These are phyloP conservation scores for Monilinia vaccinii-corymbosi DNA, from an alignment of 2,329 filamentous ascomycete genomes.

Conservation along the genomic window DNA sequence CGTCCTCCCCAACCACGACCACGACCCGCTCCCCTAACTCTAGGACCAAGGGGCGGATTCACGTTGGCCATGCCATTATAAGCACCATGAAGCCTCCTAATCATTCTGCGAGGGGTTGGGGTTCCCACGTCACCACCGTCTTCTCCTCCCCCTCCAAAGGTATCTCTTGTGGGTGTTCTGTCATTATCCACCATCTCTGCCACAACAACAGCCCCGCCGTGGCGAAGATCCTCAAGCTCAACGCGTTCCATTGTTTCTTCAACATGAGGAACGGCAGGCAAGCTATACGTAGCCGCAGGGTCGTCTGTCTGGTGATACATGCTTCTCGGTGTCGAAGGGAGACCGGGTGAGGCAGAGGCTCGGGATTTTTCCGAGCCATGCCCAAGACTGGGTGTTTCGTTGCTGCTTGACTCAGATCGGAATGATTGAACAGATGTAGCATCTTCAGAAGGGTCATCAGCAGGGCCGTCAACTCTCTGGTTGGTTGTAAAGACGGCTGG, in stretches of 20 bases:
- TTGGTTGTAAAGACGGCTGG: background rate
- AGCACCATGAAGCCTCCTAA: too few relatives aligned
- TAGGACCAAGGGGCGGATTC: background rate
- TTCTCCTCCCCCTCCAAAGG: too few relatives aligned
- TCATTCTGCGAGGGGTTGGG: background rate
- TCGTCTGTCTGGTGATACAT: background rate
- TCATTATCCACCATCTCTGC: background rate
- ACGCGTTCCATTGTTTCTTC: background rate
- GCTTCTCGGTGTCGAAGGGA: background rate
- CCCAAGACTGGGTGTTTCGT: background rate
- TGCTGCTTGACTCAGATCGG: background rate
- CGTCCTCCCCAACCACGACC: background rate
- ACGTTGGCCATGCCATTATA: background rate
- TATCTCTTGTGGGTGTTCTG: background rate
- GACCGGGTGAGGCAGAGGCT: background rate
- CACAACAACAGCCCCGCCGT: background rate
- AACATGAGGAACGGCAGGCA: background rate
- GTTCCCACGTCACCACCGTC: background rate
- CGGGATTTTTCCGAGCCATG: background rate
- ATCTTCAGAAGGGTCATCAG: background rate
- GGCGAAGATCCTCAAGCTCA: background rate
- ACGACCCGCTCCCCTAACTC: background rate
- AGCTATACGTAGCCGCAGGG: background rate
- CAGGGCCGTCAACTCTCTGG: background rate
- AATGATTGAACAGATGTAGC: background rate